Percentiles rank a stretch among this genome's conserved stretches.
phyloP scores from a whole-genome alignment of 2,329 filamentous ascomycete species.

The Trichoderma harzianum region DNA sequence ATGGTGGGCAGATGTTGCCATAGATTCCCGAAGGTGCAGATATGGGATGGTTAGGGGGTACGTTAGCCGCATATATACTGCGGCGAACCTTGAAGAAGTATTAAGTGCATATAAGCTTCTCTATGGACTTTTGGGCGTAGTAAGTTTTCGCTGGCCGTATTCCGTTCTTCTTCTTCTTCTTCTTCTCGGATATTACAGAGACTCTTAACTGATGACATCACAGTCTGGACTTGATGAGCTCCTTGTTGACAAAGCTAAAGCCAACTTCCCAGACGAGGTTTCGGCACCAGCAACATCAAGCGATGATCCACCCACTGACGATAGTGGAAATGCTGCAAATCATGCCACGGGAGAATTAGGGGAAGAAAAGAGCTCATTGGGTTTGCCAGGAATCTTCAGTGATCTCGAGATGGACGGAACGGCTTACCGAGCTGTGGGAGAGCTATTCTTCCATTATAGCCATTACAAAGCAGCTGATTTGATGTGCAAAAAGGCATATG shows the following conservation, averaged over 20 bases:
- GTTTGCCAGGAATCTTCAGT: slow-evolving; percentile 23
- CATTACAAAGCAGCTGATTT: slow-evolving; percentile 20
- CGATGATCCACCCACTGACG: background rate
- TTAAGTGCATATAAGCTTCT: slow-evolving; percentile 18
- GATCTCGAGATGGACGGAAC: slow-evolving; percentile 20
- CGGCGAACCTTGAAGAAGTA: slow-evolving; percentile 11
- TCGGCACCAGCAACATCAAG: background rate
- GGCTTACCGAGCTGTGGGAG: slow-evolving; percentile 24
- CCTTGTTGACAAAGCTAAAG: slow-evolving; percentile 21
- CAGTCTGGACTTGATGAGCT: slow-evolving; percentile 20
- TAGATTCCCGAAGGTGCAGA: slow-evolving; percentile 21
- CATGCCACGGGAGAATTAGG: slow-evolving; percentile 14
- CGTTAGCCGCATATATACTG: slow-evolving; percentile 21
- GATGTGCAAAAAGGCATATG: slow-evolving; percentile 22
- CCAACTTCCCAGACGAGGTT: slow-evolving; percentile 20
- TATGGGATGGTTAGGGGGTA: slow-evolving; percentile 23
- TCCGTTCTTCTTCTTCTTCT: too few species aligned
- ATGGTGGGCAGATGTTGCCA: slow-evolving; percentile 24
- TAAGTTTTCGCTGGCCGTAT: background rate
- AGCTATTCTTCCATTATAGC: slow-evolving; percentile 21
- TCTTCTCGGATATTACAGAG: too few species aligned
- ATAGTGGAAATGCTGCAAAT: background rate
- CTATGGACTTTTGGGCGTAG: slow-evolving; percentile 18
- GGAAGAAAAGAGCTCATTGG: slow-evolving; percentile 19
- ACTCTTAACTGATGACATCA: background rate